phyloP scores from a whole-genome alignment of 1,284 basidiomycete species.

The Papiliotrema nemorosa region DNA sequence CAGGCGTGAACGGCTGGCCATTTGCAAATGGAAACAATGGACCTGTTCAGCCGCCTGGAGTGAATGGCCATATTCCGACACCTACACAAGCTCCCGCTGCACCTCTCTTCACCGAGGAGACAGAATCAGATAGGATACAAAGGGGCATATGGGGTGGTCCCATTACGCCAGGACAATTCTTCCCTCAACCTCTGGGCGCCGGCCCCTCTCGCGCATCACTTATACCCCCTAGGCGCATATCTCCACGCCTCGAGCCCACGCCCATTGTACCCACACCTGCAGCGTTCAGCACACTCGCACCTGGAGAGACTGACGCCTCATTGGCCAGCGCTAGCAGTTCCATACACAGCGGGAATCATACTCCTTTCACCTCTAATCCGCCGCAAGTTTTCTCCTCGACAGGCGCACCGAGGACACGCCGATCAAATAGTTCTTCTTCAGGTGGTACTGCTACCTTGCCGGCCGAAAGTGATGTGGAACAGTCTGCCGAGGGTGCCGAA shows the following conservation, averaged over 20 bases:
- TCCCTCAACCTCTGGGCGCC: constrained; percentile 32
- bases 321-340: background rate
- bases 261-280: background rate
- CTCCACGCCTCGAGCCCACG: background rate
- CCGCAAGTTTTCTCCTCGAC: constrained; percentile 35
- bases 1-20: no score
- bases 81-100: no score
- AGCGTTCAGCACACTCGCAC: background rate
- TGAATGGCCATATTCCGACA: no score
- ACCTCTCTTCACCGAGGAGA: background rate
- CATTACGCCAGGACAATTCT: constrained; percentile 37
- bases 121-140: constrained; percentile 26
- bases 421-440: background rate
- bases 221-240: background rate
- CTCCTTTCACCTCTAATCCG: constrained; percentile 37
- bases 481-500: background rate
- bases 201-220: constrained; percentile 13
- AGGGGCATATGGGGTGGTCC: constrained; percentile 44
- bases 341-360: constrained; percentile 18
- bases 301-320: background rate
- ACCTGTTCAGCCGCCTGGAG: no score
- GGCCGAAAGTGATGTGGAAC: constrained; percentile 2
- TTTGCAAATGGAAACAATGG: no score
- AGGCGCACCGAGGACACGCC: background rate
- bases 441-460: background rate